phyloP scores from a whole-genome alignment of 73 alveolate species.

The Paramecium caudatum region DNA sequence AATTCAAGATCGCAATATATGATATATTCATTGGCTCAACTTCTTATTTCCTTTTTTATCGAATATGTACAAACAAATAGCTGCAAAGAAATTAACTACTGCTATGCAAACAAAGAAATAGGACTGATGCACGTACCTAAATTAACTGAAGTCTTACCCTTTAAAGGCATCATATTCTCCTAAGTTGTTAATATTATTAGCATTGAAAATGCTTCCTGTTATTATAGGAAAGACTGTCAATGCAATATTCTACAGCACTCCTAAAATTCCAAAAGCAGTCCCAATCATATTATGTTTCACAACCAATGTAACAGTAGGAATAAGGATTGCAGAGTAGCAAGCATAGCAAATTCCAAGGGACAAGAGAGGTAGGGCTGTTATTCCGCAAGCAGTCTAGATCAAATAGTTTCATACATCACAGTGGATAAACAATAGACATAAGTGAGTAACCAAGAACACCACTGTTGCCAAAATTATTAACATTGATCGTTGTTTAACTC shows the following conservation, averaged over 20 bases:
- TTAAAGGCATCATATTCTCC: conserved; percentile 7
- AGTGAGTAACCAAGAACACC: conserved; percentile 17
- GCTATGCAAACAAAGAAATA: conserved; percentile 45
- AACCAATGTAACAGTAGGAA: conserved; percentile 41
- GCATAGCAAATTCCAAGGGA: conserved; percentile 35
- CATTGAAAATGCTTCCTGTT: conserved; percentile 11
- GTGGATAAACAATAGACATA: not conserved
- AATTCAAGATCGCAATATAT: not conserved
- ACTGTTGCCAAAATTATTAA: not conserved
- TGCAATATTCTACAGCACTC: conserved; percentile 56
- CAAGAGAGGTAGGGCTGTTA: not conserved
- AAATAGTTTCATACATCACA: not conserved
- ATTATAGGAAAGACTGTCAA: conserved; percentile 51
- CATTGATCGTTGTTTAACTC: not conserved
- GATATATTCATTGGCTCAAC: conserved; percentile 21
- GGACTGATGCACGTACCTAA: conserved; percentile 18
- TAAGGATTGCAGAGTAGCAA: conserved; percentile 10
- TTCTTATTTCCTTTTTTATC: conserved; percentile 60
- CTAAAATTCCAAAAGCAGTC: conserved; percentile 65
- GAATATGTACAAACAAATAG: not conserved
- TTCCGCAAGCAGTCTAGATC: conserved; percentile 32
- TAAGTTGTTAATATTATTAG: not conserved
- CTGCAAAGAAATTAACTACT: not conserved
- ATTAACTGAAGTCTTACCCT: not conserved
- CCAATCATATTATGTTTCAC: conserved; percentile 36